phyloP scores from a whole-genome alignment of 106 monocot species.

The Phalaenopsis equestris region DNA sequence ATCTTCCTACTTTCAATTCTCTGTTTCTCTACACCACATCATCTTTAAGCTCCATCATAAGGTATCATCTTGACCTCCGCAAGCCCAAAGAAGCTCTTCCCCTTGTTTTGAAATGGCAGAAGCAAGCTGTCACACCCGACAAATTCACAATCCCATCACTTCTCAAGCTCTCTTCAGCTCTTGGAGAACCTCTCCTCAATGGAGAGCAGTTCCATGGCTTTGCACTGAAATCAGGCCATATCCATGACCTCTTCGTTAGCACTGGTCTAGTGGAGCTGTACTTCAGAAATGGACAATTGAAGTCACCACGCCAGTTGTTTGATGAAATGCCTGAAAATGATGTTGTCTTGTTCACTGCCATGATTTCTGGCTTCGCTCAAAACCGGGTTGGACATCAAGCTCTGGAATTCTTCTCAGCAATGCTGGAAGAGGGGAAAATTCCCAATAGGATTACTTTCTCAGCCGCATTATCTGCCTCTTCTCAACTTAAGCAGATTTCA shows the following conservation, averaged over 20 bases:
- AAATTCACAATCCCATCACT: constrained; percentile 38
- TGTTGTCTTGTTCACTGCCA: constrained; percentile 69
- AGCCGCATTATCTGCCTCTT: too few species aligned
- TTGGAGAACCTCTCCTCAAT: constrained; percentile 15
- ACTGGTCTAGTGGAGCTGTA: constrained; percentile 25
- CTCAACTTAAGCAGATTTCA: too few species aligned
- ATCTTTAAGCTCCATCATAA: constrained; percentile 19
- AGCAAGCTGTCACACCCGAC: constrained; percentile 15
- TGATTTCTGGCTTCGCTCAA: constrained; percentile 59
- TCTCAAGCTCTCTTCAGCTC: constrained; percentile 28
- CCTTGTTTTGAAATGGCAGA: constrained; percentile 21
- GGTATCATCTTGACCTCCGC: constrained; percentile 16
- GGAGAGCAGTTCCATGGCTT: constrained; percentile 29
- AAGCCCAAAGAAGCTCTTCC: constrained; percentile 18
- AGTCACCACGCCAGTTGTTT: constrained; percentile 23
- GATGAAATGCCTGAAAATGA: constrained; percentile 46
- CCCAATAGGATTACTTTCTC: too few species aligned
- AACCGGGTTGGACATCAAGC: constrained; percentile 26
- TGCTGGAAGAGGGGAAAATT: constrained; percentile 31
- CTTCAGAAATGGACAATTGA: constrained; percentile 13
- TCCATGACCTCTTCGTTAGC: constrained; percentile 19
- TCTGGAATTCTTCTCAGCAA: constrained; percentile 11
- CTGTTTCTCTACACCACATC: neutral
- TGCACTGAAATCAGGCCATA: constrained; percentile 23
- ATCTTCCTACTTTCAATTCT: neutral